Evolutionary conservation across 202 grass and related monocot species (phyloP), one percentile per base, ranked within the genome.

Genomic region (Panicum virgatum): DNA sequence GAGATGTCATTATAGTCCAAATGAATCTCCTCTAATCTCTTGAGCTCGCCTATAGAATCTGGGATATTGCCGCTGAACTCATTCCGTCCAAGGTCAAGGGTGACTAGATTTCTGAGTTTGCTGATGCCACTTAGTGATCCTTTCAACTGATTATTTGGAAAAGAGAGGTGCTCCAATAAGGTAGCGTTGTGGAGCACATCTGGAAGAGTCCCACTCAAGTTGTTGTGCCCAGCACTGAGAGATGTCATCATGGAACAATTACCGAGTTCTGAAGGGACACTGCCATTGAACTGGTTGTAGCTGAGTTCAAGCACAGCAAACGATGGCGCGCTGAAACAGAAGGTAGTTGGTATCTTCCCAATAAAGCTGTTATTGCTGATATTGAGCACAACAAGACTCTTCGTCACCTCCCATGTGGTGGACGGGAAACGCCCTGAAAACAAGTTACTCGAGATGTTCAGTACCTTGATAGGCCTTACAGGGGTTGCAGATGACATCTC

Each of bases 381-480:
- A 13, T 95, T 92, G 29, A 92, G 75, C 3, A 20, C 76, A 0
- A 75, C 45, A 12, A 90, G 73, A 45, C 34, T 76, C 11, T 54
- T 88, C 81, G 47, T 88, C 1, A 3, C 30, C 16, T 69, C 20
- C 81, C 81, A 88, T 56, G 16, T 84, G 0, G 7, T 62, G 2
- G 69, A 56, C 29, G 86, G 70, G 66, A 88, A 84, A 23, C 0
- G 25, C 52, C 81, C 76, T 46, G 47, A 59, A 60, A 84, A 79
- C 7, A 86, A 84, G 46, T 97, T 97, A 29, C 87, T 89, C 0
- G 94, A 93, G 19, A 97, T 80, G 54, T 93, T 90, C 4, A 97
- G 73, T 80, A 84, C 88, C 70, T 88, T 15, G 23, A 84, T 27
- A 76, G 82, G 82, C 5, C 1, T 53, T 1, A 2, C 61, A 75